A percentile compares a stretch with the other conserved stretches of the same genome.
Evolutionary conservation across 108 stramenopile species (phyloP).

Genomic region (Pseudonitzschia delicatissima): DNA sequence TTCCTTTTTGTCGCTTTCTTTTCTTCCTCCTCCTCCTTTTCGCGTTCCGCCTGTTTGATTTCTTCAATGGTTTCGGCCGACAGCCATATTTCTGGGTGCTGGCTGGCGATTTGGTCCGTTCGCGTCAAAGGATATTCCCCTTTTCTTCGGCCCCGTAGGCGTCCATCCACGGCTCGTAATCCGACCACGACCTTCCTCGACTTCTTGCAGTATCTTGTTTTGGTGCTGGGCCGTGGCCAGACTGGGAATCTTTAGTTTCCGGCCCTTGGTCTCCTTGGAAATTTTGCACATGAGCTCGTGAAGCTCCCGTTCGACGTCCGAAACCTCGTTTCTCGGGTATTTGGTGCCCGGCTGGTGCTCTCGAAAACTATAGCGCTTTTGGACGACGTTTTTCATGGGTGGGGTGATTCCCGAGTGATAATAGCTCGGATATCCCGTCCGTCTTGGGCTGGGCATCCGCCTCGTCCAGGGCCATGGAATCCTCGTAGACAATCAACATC

Average conservation of each 20-base stretch:
- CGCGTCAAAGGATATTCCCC: constrained; percentile 56
- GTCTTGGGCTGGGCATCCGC: constrained; percentile 64
- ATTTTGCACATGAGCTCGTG: constrained; percentile 61
- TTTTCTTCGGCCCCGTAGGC: constrained; percentile 57
- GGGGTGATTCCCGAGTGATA: constrained; percentile 69
- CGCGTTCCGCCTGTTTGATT: constrained; percentile 31
- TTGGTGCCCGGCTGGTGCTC: constrained; percentile 56
- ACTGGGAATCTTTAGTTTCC: constrained; percentile 40
- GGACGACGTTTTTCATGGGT: constrained; percentile 81
- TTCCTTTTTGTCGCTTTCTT: constrained; percentile 30
- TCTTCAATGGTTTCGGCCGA: constrained; percentile 46
- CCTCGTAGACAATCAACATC: constrained; percentile 92
- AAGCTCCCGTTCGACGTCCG: constrained; percentile 66
- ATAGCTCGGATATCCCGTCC: constrained; percentile 30
- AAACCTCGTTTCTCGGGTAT: constrained; percentile 59
- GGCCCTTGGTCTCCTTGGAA: constrained; percentile 39
- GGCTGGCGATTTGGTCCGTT: constrained; percentile 41
- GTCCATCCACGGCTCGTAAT: constrained; percentile 88
- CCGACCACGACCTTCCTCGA: constrained; percentile 72
- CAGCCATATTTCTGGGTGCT: constrained; percentile 84
- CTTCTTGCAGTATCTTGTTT: constrained; percentile 70
- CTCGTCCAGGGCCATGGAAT: constrained; percentile 81
- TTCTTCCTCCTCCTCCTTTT: constrained; percentile 29
- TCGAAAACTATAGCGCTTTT: constrained; percentile 70
- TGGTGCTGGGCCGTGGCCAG: constrained; percentile 37